phyloP scores from a whole-genome alignment of 2,329 filamentous ascomycete genomes.

The Phialocephala sp. region DNA sequence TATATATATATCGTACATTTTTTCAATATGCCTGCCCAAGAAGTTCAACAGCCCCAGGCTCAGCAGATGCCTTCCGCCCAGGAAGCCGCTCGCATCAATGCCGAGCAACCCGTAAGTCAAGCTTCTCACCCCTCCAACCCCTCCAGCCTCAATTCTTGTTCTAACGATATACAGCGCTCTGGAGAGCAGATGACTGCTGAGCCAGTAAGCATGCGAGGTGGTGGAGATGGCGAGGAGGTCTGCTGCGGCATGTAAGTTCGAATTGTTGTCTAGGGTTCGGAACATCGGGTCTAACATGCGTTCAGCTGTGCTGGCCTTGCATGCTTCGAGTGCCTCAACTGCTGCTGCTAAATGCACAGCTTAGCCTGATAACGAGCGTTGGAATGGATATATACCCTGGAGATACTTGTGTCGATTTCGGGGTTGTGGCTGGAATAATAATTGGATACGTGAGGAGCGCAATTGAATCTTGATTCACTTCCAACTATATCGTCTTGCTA shows the following conservation, averaged over 20 bases:
- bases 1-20: neutral
- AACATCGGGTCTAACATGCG: conserved; percentile 11
- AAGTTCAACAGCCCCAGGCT: conserved; percentile 38
- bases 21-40: conserved; percentile 41
- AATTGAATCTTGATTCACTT: neutral
- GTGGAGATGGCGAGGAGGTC: conserved; percentile 35
- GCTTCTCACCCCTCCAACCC: conserved; percentile 25
- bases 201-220: conserved; percentile 39
- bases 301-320: conserved; percentile 39
- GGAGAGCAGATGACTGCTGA: conserved; percentile 40
- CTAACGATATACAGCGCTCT: conserved; percentile 40
- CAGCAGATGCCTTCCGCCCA: conserved; percentile 36
- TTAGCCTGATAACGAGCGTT: conserved; percentile 7
- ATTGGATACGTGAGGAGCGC: neutral
- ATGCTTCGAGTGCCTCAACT: conserved; percentile 42
- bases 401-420: conserved; percentile 9
- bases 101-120: conserved; percentile 39
- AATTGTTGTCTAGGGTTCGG: neutral
- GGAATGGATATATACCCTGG: conserved; percentile 26
- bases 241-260: conserved; percentile 40
- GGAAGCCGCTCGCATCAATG: conserved; percentile 20
- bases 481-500: neutral
- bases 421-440: neutral
- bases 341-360: conserved; percentile 37
- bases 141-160: conserved; percentile 37